Conservation (phyloP, 805 yeast genomes). For the Ogataea methylovora region DNA sequence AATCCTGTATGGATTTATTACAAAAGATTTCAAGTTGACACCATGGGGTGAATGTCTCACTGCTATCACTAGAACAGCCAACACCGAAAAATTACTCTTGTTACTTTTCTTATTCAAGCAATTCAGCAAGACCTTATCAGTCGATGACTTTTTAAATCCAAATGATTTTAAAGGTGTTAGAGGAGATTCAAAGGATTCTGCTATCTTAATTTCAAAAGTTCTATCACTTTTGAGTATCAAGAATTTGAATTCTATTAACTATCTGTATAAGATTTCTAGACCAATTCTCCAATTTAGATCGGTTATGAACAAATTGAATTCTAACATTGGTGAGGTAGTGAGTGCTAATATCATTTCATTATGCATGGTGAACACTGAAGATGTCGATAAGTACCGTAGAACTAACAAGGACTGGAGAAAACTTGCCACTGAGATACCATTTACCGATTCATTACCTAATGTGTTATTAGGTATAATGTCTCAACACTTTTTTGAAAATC, state of each 20-base stretch:
- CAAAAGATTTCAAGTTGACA: slow-evolving; percentile 34
- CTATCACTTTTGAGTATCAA: slow-evolving; percentile 37
- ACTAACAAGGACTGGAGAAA: slow-evolving; percentile 50
- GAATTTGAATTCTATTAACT: slow-evolving; percentile 43
- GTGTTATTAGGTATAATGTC: slow-evolving; percentile 57
- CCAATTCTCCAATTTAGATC: slow-evolving; percentile 62
- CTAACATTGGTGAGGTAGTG: slow-evolving; percentile 44
- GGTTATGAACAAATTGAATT: slow-evolving; percentile 45
- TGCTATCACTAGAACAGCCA: slow-evolving; percentile 19
- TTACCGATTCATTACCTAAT: slow-evolving; percentile 46
- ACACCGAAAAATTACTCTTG: slow-evolving; percentile 35
- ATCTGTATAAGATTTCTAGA: slow-evolving; percentile 66
- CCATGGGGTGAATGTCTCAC: slow-evolving; percentile 46
- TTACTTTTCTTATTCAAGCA: slow-evolving; percentile 36
- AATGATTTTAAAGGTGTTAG: slow-evolving; percentile 24
- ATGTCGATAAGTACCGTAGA: slow-evolving; percentile 36
- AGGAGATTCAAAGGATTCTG: slow-evolving; percentile 29
- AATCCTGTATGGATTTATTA: slow-evolving; percentile 41
- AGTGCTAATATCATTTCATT: slow-evolving; percentile 45
- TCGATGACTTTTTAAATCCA: slow-evolving; percentile 32
- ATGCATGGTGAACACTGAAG: slow-evolving; percentile 45
- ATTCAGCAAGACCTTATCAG: slow-evolving; percentile 28
- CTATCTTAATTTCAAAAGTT: slow-evolving; percentile 40
- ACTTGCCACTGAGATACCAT: slow-evolving; percentile 54
- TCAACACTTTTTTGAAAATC: slow-evolving; percentile 41